Evolutionary conservation across 495 filamentous ascomycete species (phyloP), one percentile per base, ranked within the genome.

Genomic region (Neurospora sp.): DNA sequence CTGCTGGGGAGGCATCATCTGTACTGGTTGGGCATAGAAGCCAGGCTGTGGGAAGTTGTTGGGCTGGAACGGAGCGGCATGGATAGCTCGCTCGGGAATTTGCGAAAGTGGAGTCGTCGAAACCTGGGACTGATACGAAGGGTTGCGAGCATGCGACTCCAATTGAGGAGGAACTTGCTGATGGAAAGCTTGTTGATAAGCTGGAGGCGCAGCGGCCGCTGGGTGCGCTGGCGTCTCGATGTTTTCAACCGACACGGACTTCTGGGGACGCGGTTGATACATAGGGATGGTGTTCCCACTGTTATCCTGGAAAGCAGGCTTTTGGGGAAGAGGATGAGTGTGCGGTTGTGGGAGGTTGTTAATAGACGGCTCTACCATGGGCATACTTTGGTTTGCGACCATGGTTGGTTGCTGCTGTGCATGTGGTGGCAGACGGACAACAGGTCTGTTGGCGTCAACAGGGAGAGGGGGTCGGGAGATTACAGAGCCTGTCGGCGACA

Each of bases 191-290:
- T 97, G 94, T 72, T 93, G 90, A 76, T 93, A 92, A 18, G 90
- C 80, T 68, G 83, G 79, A 27, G 83, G 82, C 37, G 89, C 88
- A 70, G 92, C 89, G 74, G 92, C 90, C 2, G 87, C 84, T 76
- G 91, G 86, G 22, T 77, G 78, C n/a, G 85, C 90, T 3, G 96
- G 94, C 31, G 90, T 93, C 79, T 98, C 96, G 74, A 99, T 98
- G 78, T 93, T 94, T 39, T 94, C 93, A 71, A 98, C 91, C 37
- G 96, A 98, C 38, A 99, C 91, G 3, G 94, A 84, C 84, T 98
- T 97, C 81, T 98, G 94, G 4, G 96, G 96, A 59, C 93, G 91
- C 70, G 96, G 96, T 79, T 99, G 96, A 77, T 98, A 93, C 92
- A 98, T 97, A 7, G 94, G 92, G 45, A 98, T 89, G 31, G 88